Percentiles rank a stretch among this genome's conserved stretches.
Conservation (phyloP, 208 protist species). For the Acanthamoeba castellanii region DNA sequence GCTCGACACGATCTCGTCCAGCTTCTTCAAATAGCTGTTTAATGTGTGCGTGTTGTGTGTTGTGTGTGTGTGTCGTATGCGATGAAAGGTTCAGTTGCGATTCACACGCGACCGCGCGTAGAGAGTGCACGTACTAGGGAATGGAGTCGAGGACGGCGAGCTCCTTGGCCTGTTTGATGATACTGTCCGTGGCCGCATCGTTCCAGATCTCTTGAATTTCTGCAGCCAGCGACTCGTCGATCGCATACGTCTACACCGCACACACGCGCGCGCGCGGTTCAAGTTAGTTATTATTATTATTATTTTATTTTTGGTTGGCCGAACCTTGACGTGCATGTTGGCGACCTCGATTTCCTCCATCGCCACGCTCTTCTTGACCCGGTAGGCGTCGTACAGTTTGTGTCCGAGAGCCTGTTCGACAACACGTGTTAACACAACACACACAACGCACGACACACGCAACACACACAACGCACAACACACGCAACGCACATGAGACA, state of each 20-base stretch:
- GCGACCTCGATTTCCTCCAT: conserved; percentile 19
- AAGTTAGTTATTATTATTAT: not conserved
- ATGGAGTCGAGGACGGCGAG: conserved; percentile 80
- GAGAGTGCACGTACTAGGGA: conserved; percentile 81
- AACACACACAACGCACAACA: not conserved
- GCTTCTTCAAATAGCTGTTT: conserved; percentile 90
- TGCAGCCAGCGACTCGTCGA: conserved; percentile 25
- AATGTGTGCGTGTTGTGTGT: not conserved
- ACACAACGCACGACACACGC: not conserved
- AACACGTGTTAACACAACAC: not conserved
- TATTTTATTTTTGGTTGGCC: not conserved
- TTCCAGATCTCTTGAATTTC: conserved; percentile 84
- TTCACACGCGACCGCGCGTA: not conserved
- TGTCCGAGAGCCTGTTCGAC: not conserved
- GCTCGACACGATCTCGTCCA: conserved; percentile 79
- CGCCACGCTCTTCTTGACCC: not conserved
- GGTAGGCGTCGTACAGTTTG: conserved; percentile 32
- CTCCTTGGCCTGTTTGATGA: conserved; percentile 63
- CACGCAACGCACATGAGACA: not conserved
- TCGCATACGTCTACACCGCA: not conserved
- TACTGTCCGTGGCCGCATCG: conserved; percentile 82
- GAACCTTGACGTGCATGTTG: conserved; percentile 40
- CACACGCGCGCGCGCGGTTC: no score
- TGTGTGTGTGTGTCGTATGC: not conserved
- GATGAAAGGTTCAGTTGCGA: not conserved